A percentile compares a stretch with the other conserved stretches of the same genome.
These are phyloP conservation scores for Pestalotiopsis sp. DNA, from an alignment of 2,329 filamentous ascomycete species.

Conservation along the genomic window DNA sequence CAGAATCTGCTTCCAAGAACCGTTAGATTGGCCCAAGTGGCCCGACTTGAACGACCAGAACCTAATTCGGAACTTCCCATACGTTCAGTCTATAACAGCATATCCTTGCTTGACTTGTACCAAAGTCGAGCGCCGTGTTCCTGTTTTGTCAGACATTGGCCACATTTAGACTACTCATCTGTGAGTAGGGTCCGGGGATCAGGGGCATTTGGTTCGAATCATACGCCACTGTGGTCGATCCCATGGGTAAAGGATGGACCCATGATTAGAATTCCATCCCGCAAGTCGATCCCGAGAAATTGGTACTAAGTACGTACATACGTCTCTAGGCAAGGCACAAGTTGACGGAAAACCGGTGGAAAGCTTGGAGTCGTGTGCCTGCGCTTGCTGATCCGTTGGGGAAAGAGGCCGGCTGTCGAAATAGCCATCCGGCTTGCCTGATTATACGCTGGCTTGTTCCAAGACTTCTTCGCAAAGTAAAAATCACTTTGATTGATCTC, in stretches of 20 bases:
- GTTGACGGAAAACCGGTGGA: background rate
- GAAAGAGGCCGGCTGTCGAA: background rate
- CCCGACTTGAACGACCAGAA: background rate
- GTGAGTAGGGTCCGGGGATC: background rate
- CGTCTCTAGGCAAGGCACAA: background rate
- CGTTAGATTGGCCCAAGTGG: background rate
- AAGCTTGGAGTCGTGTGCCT: background rate
- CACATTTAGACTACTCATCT: background rate
- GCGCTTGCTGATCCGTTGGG: background rate
- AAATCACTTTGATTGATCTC: conserved; percentile 19
- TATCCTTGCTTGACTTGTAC: background rate
- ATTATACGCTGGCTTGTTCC: background rate
- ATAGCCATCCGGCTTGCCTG: background rate
- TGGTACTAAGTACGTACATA: background rate
- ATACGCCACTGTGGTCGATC: background rate
- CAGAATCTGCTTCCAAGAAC: background rate
- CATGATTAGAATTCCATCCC: background rate
- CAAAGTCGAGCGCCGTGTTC: background rate
- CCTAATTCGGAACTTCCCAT: background rate
- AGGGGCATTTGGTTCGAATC: background rate
- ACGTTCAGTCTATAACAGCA: background rate
- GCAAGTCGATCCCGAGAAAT: background rate
- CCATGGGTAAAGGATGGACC: background rate
- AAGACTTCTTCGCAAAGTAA: background rate
- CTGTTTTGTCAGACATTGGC: background rate